Evolutionary conservation across 495 filamentous ascomycete species (phyloP).

Genomic region (Hyaloscypha finlandica): DNA sequence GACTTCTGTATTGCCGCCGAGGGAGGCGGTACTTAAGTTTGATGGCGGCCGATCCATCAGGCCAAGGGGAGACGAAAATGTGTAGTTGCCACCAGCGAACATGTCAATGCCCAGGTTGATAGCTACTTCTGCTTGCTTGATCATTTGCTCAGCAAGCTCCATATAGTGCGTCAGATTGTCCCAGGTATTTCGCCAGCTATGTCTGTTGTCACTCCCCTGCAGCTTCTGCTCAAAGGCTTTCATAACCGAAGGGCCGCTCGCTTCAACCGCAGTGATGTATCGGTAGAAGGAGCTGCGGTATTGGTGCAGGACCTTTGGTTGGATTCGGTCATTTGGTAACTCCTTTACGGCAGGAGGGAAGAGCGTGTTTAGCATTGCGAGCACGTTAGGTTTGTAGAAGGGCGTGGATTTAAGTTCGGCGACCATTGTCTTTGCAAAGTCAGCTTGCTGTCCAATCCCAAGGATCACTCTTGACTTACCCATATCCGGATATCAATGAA

Average conservation of each 20-base stretch:
- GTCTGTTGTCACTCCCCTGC: slow-evolving; percentile 1
- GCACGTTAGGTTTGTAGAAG: slow-evolving; percentile 25
- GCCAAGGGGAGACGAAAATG: not conserved
- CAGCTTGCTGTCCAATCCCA: not conserved
- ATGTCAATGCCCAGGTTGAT: slow-evolving; percentile 9
- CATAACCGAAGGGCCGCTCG: slow-evolving; percentile 4
- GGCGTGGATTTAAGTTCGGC: slow-evolving; percentile 13
- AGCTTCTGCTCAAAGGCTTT: slow-evolving; percentile 15
- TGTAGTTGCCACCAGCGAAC: not conserved
- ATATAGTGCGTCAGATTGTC: slow-evolving; percentile 18
- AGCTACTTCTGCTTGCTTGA: slow-evolving; percentile 15
- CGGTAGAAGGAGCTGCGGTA: slow-evolving; percentile 24
- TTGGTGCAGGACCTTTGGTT: slow-evolving; percentile 6
- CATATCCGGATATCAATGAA: slow-evolving; percentile 28
- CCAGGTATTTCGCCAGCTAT: slow-evolving; percentile 18
- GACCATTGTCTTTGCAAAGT: slow-evolving; percentile 26
- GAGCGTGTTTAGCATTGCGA: slow-evolving; percentile 31
- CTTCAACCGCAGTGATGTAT: slow-evolving; percentile 17
- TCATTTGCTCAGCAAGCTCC: slow-evolving; percentile 24
- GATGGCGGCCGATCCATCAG: not conserved
- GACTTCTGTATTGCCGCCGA: not conserved
- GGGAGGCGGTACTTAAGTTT: not conserved
- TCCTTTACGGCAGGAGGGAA: slow-evolving; percentile 26
- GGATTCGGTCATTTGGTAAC: slow-evolving; percentile 23
- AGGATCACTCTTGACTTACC: slow-evolving; percentile 15